Conservation (phyloP, 2,329 filamentous ascomycete species). For the Xylaria sp. region DNA sequence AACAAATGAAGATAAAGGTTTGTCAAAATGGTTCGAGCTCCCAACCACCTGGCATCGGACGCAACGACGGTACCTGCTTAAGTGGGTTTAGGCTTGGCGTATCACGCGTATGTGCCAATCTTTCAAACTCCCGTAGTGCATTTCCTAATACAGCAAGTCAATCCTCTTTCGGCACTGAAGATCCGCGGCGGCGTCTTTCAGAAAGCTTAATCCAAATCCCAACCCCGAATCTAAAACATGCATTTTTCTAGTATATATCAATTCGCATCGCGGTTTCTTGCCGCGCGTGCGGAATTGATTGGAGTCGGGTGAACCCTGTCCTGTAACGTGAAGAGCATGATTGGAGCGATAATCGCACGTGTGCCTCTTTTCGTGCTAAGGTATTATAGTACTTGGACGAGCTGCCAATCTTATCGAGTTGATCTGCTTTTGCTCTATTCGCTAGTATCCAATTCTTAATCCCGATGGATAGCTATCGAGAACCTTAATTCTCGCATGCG, state of each 20-base stretch:
- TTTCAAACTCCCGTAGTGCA: neutral
- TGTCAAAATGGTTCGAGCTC: no score
- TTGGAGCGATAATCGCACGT: neutral
- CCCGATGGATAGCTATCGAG: neutral
- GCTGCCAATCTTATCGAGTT: neutral
- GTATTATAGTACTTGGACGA: neutral
- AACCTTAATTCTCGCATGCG: neutral
- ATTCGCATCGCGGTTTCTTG: neutral
- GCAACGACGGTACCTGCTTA: slow-evolving; percentile 1
- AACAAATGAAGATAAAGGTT: no score
- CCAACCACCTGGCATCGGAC: no score
- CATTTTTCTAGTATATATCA: neutral
- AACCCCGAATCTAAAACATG: neutral
- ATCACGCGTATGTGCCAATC: neutral
- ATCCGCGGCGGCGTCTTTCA: neutral
- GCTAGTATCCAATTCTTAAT: neutral
- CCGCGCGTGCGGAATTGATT: slow-evolving; percentile 4
- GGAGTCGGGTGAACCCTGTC: neutral
- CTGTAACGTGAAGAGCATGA: neutral
- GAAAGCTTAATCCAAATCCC: neutral
- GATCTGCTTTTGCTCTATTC: neutral
- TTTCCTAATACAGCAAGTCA: slow-evolving; percentile 16
- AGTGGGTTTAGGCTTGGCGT: neutral
- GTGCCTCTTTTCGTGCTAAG: neutral
- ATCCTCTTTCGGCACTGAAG: neutral